Evolutionary conservation across 345 rosid genomes (phyloP), one percentile per base, ranked within the genome.

Genomic region (Gossypium ekmanianum): DNA sequence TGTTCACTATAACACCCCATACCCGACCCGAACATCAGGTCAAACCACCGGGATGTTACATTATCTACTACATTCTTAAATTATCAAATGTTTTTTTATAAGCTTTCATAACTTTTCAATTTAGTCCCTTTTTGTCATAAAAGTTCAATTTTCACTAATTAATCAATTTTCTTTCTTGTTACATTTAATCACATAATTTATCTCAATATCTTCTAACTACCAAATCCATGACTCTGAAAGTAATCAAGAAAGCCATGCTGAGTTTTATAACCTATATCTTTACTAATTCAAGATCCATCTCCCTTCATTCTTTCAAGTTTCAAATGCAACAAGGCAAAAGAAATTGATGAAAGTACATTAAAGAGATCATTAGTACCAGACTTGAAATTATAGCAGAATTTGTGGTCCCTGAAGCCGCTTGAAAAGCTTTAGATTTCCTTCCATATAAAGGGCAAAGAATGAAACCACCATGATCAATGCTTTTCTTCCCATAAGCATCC

Each of bases 341-440:
- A 52, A 62, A 24, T 3, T 27, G 14, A 27, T 26, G 57, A 24
- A 48, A 24, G 41, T 50, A 69, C 34, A 48, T 56, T 58, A 59
- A 50, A 75, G 29, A 56, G 16, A 47, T 16, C 70, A 67, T 47
- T 56, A 78, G 61, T 91, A 93, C 99, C 98, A 95, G 83, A 82
- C 80, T 87, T 61, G 91, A 79, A 79, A 90, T 81, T 57, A 95
- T 86, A 78, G 91, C 91, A 71, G 97, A 78, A 75, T 82, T 94
- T 45, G 98, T 86, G 74, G 97, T 91, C 87, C 99, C 99, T 11
- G 97, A 88, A 79, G 93, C 91, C 76, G 97, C 97, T 88, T 89
- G 94, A 80, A 93, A 95, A 76, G 98, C 98, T 89, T 93, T 95
- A 16, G 98, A 90, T 83, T 95, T 95, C 80, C 98, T 91, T 76